A percentile compares a stretch with the other conserved stretches of the same genome.
Evolutionary conservation across 257 asterid species (phyloP).

Genomic region (Primulina tabacum): DNA sequence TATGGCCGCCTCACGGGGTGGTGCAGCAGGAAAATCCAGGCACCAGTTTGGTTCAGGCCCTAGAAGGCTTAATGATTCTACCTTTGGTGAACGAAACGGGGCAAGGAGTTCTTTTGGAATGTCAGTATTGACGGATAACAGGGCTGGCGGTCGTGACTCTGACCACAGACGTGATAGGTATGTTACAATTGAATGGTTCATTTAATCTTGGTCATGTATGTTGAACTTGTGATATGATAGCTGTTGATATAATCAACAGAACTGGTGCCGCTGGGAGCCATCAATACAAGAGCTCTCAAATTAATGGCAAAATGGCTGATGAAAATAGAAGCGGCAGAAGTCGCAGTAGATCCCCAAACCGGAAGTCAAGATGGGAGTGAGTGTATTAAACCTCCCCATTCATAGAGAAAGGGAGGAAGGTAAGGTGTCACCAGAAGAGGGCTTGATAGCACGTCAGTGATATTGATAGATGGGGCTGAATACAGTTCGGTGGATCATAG

Average conservation of each 20-base stretch:
- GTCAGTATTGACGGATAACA: conserved; percentile 31
- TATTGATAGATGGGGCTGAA: not conserved
- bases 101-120: conserved; percentile 47
- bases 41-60: conserved; percentile 80
- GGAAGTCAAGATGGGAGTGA: conserved; percentile 58
- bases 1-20: conserved; percentile 83
- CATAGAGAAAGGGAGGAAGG: not conserved
- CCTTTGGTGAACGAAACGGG: conserved; percentile 52
- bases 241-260: conserved; percentile 26
- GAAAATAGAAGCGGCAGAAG: conserved; percentile 41
- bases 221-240: not conserved
- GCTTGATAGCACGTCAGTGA: not conserved
- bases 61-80: conserved; percentile 38
- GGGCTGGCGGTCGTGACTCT: conserved; percentile 36
- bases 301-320: conserved; percentile 25
- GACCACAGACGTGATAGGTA: conserved; percentile 59
- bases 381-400: not conserved
- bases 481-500: not conserved
- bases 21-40: conserved; percentile 68
- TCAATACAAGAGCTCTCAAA: conserved; percentile 51
- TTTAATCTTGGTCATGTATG: not conserved
- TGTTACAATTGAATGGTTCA: not conserved
- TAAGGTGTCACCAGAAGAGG: not conserved
- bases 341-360: conserved; percentile 58
- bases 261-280: conserved; percentile 41